Conservation (phyloP, 257 asterid species). For the Solanum megistacrolobum region DNA sequence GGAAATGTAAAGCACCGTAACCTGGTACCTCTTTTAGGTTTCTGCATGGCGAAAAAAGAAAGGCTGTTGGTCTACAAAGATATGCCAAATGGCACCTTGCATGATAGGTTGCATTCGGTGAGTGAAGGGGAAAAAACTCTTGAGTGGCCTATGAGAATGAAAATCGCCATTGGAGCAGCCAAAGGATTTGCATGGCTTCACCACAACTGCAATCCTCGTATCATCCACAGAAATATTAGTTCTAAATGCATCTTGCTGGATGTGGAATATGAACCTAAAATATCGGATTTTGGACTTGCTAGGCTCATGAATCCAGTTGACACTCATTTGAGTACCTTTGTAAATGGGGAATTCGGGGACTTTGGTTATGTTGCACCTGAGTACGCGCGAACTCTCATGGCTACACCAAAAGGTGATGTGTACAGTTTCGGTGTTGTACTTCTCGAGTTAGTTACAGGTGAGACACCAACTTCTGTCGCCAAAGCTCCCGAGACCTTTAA, state of each 20-base stretch:
- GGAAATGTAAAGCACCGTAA: conserved; percentile 51
- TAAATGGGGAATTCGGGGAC: conserved; percentile 88
- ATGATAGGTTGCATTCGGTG: conserved; percentile 37
- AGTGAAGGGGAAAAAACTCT: conserved; percentile 19
- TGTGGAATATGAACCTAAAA: conserved; percentile 40
- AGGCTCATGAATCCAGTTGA: conserved; percentile 87
- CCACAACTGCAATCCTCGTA: conserved; percentile 65
- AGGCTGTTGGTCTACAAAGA: conserved; percentile 46
- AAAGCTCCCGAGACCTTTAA: conserved; percentile 66
- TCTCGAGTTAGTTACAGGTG: conserved; percentile 70
- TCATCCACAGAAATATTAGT: conserved; percentile 58
- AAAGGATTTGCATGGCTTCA: conserved; percentile 69
- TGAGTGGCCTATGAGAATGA: conserved; percentile 60
- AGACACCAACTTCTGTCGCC: conserved; percentile 42
- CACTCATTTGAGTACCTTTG: conserved; percentile 84
- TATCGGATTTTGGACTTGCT: conserved; percentile 85
- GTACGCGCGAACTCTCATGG: conserved; percentile 58
- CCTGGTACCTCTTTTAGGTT: conserved; percentile 64
- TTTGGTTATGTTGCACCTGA: conserved; percentile 90
- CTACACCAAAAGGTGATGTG: conserved; percentile 91
- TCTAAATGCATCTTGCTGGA: conserved; percentile 57
- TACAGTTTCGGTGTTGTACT: conserved; percentile 88
- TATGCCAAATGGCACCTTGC: conserved; percentile 56
- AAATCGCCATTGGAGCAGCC: conserved; percentile 45
- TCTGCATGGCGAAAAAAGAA: conserved; percentile 48